Percentiles rank a stretch among this genome's conserved stretches.
Conservation (phyloP, 2,329 filamentous ascomycete species). For the Hyphodiscus sp. region DNA sequence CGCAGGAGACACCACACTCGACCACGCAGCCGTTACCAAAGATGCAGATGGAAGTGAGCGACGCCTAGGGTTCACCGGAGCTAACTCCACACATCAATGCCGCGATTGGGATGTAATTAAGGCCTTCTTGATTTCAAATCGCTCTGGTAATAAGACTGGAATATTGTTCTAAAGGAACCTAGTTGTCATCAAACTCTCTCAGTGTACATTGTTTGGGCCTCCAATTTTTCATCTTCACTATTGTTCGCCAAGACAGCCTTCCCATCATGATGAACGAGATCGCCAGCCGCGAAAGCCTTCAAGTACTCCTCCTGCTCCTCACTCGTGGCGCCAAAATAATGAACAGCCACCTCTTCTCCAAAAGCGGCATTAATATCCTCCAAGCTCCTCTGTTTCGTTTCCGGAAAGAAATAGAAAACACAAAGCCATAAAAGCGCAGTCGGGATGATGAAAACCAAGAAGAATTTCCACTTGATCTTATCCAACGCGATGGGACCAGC, state of each 20-base stretch:
- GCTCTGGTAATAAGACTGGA: conserved; percentile 21
- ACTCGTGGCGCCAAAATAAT: not conserved
- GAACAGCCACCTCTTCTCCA: not conserved
- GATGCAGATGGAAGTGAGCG: conserved; percentile 19
- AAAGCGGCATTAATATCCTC: not conserved
- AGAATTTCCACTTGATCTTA: conserved; percentile 32
- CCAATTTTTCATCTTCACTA: not conserved
- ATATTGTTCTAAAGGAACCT: conserved; percentile 7
- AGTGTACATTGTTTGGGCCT: not conserved
- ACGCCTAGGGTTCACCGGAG: conserved; percentile 21
- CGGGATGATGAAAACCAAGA: conserved; percentile 19
- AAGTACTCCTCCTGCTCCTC: not conserved
- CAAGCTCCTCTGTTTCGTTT: not conserved
- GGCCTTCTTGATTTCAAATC: conserved; percentile 21
- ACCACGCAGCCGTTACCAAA: conserved; percentile 21
- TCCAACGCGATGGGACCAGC: conserved; percentile 30
- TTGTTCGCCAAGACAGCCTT: not conserved
- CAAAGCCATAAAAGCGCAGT: too few species aligned
- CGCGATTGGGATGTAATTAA: conserved; percentile 26
- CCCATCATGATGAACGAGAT: not conserved
- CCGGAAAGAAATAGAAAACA: too few species aligned
- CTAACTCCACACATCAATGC: conserved; percentile 25
- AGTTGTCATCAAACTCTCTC: too few species aligned
- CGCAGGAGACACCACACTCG: conserved; percentile 27
- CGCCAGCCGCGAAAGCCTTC: not conserved